Evolutionary conservation across 148 eudicot species (phyloP), one percentile per base, ranked within the genome.

Genomic region (Nepenthes gracilis): DNA sequence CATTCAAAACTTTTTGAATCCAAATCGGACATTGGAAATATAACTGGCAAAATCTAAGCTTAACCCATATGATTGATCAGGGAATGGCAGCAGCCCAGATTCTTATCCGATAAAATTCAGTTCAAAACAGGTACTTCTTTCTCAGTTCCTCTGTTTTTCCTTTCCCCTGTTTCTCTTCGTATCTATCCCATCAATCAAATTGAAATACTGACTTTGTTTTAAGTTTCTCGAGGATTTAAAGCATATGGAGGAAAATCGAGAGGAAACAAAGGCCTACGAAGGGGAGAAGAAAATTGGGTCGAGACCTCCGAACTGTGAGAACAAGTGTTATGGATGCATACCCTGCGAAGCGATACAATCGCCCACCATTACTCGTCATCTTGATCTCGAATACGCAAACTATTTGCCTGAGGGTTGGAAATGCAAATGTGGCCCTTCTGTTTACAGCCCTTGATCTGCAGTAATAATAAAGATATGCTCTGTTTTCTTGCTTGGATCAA

Each of bases 381-480:
- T 85, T 0, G 79, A 79, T 1, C 68, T 82, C 59, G 88, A 85
- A 54, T 88, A 82, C 57, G 74, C 98, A 6, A 92, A 92, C 64
- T 92, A 92, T 53, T 83, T 83, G 69, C 94, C 96, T 2, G 87
- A 85, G 63, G 85, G 86, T 2, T 92, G 98, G 98, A 88, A 82
- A 77, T 92, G 98, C 90, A 92, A 92, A 64, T 92, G 98, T 63
- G 98, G 98, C 8, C 82, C 74, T 40, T 64, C 83, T 12, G 73
- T 88, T 61, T 92, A 83, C 52, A 78, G 64, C 63, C 98, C 98
- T 3, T 85, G 52, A 75, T 49, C 11, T 49, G 45, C 23, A 23
- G 8, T 40, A 8, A 40, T 40, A 40, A 40, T 40, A 40, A 3
- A 40, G 45, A 40, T 4, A 4, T 40, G 45, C 45, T 40, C 8